Conservation (phyloP, 805 yeast genomes). For the Hanseniaspora lachancei region DNA sequence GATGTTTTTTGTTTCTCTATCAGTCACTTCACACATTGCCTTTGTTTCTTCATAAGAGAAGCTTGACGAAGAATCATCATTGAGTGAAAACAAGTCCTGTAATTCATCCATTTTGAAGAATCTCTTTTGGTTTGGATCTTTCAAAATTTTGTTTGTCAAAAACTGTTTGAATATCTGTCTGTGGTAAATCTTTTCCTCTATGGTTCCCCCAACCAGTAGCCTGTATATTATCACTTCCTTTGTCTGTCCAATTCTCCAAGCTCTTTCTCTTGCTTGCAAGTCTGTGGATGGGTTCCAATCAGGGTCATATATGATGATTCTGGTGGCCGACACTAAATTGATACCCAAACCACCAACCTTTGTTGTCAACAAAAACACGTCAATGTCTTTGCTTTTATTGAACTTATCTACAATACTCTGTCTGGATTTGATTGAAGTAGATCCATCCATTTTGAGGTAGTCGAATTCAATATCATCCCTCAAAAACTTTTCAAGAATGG, state of each 20-base stretch:
- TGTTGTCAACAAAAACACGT: slow-evolving; percentile 75
- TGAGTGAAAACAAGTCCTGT: slow-evolving; percentile 76
- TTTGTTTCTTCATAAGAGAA: slow-evolving; percentile 17
- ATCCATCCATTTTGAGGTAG: slow-evolving; percentile 86
- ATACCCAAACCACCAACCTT: slow-evolving; percentile 94
- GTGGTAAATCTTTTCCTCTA: slow-evolving; percentile 93
- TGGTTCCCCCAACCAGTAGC: slow-evolving; percentile 85
- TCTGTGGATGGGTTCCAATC: slow-evolving; percentile 99
- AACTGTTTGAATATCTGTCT: slow-evolving; percentile 93
- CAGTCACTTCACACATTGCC: slow-evolving; percentile 38
- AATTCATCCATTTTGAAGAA: slow-evolving; percentile 86
- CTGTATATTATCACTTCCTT: slow-evolving; percentile 83
- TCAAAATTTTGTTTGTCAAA: slow-evolving; percentile 79
- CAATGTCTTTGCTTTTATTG: slow-evolving; percentile 41
- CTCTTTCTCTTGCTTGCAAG: slow-evolving; percentile 89
- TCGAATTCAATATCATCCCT: slow-evolving; percentile 30
- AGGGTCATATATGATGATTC: slow-evolving; percentile 90
- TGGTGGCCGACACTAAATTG: slow-evolving; percentile 84
- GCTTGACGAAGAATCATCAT: slow-evolving; percentile 43
- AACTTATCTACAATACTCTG: slow-evolving; percentile 73
- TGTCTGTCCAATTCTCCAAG: slow-evolving; percentile 94
- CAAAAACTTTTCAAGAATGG: slow-evolving; percentile 63
- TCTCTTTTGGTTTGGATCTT: slow-evolving; percentile 87
- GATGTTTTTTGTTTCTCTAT: slow-evolving; percentile 36
- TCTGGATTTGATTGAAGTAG: slow-evolving; percentile 64